Evolutionary conservation across 73 alveolate species (phyloP).

Genomic region (Breviolum minutum): DNA sequence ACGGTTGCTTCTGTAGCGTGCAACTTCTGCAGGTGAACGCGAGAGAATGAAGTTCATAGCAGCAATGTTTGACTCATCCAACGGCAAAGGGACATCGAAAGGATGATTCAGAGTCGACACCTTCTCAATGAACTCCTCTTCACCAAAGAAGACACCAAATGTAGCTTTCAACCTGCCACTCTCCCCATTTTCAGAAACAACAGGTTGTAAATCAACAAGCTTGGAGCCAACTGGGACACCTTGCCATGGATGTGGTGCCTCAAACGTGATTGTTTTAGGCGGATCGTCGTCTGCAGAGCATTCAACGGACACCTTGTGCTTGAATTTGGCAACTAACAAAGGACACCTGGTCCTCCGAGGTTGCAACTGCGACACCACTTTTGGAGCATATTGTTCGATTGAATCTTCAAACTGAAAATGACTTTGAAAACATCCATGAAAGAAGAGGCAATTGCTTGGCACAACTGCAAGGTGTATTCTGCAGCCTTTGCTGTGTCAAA

Average conservation of each 20-base stretch:
- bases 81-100: not conserved
- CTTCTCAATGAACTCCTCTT: not conserved
- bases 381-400: not conserved
- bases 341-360: not conserved
- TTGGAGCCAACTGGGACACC: not conserved
- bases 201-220: not conserved
- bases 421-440: not conserved
- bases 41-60: not conserved
- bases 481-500: constrained; percentile 3
- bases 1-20: not conserved
- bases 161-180: not conserved
- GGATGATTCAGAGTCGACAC: not conserved
- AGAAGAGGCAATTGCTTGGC: not conserved
- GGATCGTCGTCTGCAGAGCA: not conserved
- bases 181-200: not conserved
- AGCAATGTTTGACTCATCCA: not conserved
- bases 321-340: not conserved
- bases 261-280: not conserved
- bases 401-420: not conserved
- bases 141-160: not conserved
- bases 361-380: not conserved
- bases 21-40: not conserved
- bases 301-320: not conserved
- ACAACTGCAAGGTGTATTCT: not conserved
- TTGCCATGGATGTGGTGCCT: not conserved